Evolutionary conservation across 2,329 filamentous ascomycete genomes (phyloP).

Genomic region (Hirsutella rhossiliensis): DNA sequence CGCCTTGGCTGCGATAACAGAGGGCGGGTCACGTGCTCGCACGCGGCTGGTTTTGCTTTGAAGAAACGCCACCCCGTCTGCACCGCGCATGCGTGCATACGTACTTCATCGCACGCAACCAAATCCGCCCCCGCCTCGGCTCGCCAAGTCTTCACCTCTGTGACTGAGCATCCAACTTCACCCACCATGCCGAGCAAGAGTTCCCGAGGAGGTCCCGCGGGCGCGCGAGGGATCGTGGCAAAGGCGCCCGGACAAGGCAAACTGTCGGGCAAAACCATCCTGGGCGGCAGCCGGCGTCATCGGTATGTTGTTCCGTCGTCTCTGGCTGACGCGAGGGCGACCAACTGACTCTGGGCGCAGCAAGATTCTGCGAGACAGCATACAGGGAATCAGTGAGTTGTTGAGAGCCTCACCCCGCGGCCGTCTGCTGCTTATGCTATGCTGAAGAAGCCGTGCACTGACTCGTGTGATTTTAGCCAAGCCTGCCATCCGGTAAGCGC

Average conservation of each 20-base stretch:
- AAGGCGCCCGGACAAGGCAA: neutral
- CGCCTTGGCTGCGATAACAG: too few species aligned
- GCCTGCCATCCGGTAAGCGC: slow-evolving; percentile 2
- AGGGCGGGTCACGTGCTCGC: too few species aligned
- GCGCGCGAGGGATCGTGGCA: neutral
- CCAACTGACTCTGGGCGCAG: neutral
- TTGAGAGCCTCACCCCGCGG: too few species aligned
- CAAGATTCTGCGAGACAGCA: neutral
- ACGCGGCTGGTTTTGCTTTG: too few species aligned
- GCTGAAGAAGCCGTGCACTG: neutral
- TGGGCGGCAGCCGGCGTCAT: neutral
- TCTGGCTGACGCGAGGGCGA: too few species aligned
- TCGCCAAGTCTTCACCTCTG: too few species aligned
- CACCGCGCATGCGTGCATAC: too few species aligned
- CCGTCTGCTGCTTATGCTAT: too few species aligned
- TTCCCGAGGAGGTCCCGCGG: neutral
- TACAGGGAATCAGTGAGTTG: neutral
- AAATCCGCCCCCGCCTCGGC: too few species aligned
- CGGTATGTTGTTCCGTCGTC: neutral
- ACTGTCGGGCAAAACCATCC: slow-evolving; percentile 2
- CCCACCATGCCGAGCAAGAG: neutral
- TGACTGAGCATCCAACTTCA: too few species aligned
- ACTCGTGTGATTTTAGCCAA: neutral
- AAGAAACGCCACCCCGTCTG: too few species aligned
- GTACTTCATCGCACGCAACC: too few species aligned